Conservation (phyloP, 208 protist species). For the Trypanosoma boissoni region DNA sequence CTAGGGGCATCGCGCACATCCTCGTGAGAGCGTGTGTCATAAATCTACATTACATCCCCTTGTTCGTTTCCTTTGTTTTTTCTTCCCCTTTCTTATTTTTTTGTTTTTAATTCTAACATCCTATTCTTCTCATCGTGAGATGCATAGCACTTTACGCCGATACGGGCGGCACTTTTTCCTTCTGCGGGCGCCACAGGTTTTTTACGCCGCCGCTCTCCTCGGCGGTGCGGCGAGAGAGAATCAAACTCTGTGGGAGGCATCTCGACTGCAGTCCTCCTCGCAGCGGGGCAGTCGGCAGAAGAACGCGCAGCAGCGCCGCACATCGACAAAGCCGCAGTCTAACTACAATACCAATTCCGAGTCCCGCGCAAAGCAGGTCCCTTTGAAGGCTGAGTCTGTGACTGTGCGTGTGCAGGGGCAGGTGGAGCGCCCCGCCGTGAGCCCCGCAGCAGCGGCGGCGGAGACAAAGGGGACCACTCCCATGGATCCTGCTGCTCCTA, state of each 20-base stretch:
- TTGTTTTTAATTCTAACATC: constrained; percentile 1
- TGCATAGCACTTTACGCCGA: constrained; percentile 2
- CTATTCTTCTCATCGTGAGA: background rate
- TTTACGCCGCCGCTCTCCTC: background rate
- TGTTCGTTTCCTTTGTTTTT: constrained; percentile 14
- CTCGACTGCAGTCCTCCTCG: background rate
- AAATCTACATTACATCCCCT: background rate
- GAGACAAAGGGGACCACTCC: background rate
- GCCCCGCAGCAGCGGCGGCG: background rate
- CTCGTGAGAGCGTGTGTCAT: no score
- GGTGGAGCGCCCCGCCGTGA: no score
- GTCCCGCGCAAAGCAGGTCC: no score
- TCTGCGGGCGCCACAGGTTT: background rate
- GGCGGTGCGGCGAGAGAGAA: background rate
- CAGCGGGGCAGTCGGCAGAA: no score
- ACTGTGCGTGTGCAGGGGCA: no score
- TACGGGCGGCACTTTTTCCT: constrained; percentile 1
- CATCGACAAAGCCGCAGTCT: background rate
- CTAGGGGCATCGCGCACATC: no score
- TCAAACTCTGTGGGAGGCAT: background rate
- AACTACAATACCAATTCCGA: no score
- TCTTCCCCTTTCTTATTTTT: constrained; percentile 6
- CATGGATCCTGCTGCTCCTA: background rate
- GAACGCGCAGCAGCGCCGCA: no score
- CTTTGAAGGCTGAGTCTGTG: no score